Base-by-base conservation (phyloP, 805 yeast species). In the Candida berthetii region DNA sequence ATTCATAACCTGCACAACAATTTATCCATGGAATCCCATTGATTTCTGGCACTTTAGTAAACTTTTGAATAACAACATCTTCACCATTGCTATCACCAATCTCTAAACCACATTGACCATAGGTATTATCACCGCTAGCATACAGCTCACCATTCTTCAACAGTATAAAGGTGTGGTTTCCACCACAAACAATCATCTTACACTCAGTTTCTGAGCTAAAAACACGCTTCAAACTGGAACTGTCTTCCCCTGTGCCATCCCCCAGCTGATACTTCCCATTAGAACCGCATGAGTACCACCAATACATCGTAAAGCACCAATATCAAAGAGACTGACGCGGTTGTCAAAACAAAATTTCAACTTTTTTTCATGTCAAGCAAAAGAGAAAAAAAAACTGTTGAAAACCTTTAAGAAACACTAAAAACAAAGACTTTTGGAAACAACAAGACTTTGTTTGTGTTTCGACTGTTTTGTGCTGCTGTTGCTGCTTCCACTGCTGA, bases 261-360 rank as follows among this genome's bases (percentile, higher is more conserved):
- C 96, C 95, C 37, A 90, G 69, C 56, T 90, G 98, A 43, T 58
- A 76, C 29, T 64, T 68, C 2, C 96, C 96, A 60, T 90, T 90
- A 2, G 96, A 88, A 0, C 98, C 98, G 56, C 93, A 79, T 1
- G 79, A 68, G 28, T 71, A 67, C 2, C 80, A 55, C 2, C 6
- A 31, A 43, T 46, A 58, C 32, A 22, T 35, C 45, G n/a, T 35
- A 22, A 22, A 22, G 8, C 24, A 6, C 6, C 24, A 7, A 22
- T 8, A 22, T 6, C 24, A 22, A 8, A 22, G 24, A 22, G 24
- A 22, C 24, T 7, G 29, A 27, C 29, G 29, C 29, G 29, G n/a
- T 27, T 27, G n/a, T n/a, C n/a, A 22, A 22, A 22, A 22, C 6
- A 22, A 27, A 27, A 27, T 11, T 27, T 27, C 29, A 27, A 13